Evolutionary conservation across 106 monocot genomes (phyloP).

Genomic region (Dendrobium chrysotoxum): DNA sequence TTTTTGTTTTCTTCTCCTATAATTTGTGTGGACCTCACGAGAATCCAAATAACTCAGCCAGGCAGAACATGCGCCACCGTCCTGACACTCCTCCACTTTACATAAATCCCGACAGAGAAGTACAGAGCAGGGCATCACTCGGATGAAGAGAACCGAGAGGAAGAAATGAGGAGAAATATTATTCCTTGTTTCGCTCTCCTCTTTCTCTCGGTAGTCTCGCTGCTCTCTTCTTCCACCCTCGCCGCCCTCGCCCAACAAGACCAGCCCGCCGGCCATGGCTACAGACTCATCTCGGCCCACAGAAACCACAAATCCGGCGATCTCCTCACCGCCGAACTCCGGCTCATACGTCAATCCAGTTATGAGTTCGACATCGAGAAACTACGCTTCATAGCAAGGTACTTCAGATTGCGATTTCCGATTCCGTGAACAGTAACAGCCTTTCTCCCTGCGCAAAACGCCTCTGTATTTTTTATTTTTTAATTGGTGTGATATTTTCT

Average conservation of each 20-base stretch:
- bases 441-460: neutral
- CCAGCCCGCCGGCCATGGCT: constrained; percentile 24
- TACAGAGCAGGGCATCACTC: too few relatives aligned
- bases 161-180: neutral
- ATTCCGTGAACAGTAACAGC: neutral
- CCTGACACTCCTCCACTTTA: too few relatives aligned
- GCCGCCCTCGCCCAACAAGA: neutral
- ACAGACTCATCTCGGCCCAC: constrained; percentile 19
- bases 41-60: too few relatives aligned
- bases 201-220: neutral
- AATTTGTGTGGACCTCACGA: too few relatives aligned
- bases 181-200: neutral
- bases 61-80: too few relatives aligned
- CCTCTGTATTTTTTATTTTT: neutral
- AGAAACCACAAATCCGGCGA: constrained; percentile 11
- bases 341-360: constrained; percentile 13
- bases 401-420: neutral
- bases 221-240: neutral
- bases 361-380: constrained; percentile 42
- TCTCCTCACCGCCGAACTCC: constrained; percentile 29
- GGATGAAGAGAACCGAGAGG: neutral
- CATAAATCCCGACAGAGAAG: too few relatives aligned
- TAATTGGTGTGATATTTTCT: too few relatives aligned
- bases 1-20: too few relatives aligned
- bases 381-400: constrained; percentile 39